phyloP scores from a whole-genome alignment of 768 basidiomycete genomes.

The Leccinum sublutescens region DNA sequence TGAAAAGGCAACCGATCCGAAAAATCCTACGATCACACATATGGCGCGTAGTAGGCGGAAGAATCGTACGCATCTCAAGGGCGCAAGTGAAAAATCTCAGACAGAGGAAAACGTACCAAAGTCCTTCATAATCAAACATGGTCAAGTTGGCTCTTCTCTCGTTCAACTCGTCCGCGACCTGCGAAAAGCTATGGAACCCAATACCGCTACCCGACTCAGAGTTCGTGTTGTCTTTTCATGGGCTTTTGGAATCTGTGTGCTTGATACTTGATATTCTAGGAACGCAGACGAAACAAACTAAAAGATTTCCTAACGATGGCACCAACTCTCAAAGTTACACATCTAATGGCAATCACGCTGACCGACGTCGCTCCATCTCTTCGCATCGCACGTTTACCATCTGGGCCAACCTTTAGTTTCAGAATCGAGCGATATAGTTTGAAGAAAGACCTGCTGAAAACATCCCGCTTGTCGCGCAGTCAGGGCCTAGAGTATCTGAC shows the following conservation, averaged over 20 bases:
- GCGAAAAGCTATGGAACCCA: constrained; percentile 96
- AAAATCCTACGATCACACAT: constrained; percentile 11
- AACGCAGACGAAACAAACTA: constrained; percentile 84
- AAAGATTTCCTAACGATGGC: constrained; percentile 95
- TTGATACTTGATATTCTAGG: constrained; percentile 48
- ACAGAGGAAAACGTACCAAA: constrained; percentile 57
- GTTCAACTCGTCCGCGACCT: constrained; percentile 89
- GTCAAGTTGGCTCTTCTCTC: constrained; percentile 84
- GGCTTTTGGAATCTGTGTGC: not conserved
- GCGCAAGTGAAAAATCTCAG: constrained; percentile 36
- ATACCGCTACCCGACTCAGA: constrained; percentile 89
- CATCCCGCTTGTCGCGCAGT: constrained; percentile 64
- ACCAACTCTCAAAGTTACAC: constrained; percentile 86
- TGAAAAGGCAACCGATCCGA: constrained; percentile 21
- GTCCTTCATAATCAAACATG: constrained; percentile 97
- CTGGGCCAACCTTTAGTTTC: constrained; percentile 93
- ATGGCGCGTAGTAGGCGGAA: constrained; percentile 78
- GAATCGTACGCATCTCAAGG: constrained; percentile 79
- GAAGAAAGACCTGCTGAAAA: constrained; percentile 76
- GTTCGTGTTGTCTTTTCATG: constrained; percentile 41
- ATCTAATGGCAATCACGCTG: constrained; percentile 88
- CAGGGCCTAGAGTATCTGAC: constrained; percentile 89
- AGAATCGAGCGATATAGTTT: constrained; percentile 90
- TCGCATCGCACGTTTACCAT: constrained; percentile 81
- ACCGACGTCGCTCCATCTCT: constrained; percentile 84